Percentiles rank a stretch among this genome's conserved stretches.
Conservation (phyloP, 257 asterid genomes). For the Capsicum baccatum region DNA sequence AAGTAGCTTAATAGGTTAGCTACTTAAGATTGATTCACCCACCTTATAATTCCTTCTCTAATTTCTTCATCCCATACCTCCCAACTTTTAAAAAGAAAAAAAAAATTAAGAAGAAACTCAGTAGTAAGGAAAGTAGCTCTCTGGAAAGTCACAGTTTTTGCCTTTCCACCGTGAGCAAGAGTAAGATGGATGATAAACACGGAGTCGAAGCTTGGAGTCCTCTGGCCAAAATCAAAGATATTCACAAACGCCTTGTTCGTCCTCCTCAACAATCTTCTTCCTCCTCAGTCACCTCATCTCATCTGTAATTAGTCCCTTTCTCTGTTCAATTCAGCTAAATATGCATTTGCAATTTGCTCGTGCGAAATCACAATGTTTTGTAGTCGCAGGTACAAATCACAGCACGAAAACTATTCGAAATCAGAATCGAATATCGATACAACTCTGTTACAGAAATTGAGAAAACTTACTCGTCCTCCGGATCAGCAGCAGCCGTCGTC, state of each 20-base stretch:
- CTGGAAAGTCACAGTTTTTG: too few species aligned
- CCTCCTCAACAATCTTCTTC: constrained; percentile 25
- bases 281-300: background rate
- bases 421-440: background rate
- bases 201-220: constrained; percentile 36
- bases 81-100: too few species aligned
- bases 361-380: background rate
- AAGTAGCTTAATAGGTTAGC: too few species aligned
- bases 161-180: background rate
- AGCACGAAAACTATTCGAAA: background rate
- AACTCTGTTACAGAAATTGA: background rate
- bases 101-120: too few species aligned
- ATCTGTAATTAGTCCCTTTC: background rate
- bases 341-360: background rate
- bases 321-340: background rate
- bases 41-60: too few species aligned
- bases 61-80: too few species aligned
- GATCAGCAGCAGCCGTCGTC: constrained; percentile 19
- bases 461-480: background rate
- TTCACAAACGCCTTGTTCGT: constrained; percentile 45
- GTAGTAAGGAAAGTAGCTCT: too few species aligned
- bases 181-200: background rate
- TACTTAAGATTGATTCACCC: too few species aligned
- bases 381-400: background rate
- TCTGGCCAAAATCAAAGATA: constrained; percentile 36